Percentiles rank a stretch among this genome's conserved stretches.
phyloP scores from a whole-genome alignment of 805 yeast genomes.

The Zygosaccharomyces bisporus region DNA sequence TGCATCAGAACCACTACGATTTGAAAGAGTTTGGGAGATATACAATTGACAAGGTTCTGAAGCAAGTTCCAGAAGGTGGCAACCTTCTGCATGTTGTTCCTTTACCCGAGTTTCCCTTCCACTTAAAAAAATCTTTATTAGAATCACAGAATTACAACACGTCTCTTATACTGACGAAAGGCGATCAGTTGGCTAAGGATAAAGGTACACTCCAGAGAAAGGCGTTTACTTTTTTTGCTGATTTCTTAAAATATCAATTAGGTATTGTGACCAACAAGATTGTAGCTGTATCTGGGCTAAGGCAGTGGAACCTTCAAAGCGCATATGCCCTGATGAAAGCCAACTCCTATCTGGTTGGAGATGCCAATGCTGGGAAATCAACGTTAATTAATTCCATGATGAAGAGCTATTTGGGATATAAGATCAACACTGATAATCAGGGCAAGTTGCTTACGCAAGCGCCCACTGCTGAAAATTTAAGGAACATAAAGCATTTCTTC shows the following conservation, averaged over 20 bases:
- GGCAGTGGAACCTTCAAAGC: conserved; percentile 30
- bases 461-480: not conserved
- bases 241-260: conserved; percentile 31
- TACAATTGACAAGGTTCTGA: conserved; percentile 34
- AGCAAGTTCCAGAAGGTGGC: conserved; percentile 41
- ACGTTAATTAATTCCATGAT: conserved; percentile 50
- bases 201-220: conserved; percentile 21
- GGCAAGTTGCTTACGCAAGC: conserved; percentile 12
- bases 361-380: conserved; percentile 68
- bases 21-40: conserved; percentile 34
- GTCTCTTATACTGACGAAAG: conserved; percentile 28
- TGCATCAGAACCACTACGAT: conserved; percentile 42
- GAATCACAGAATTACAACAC: conserved; percentile 13
- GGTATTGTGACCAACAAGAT: conserved; percentile 30
- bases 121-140: conserved; percentile 38
- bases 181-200: conserved; percentile 32
- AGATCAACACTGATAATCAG: conserved; percentile 12
- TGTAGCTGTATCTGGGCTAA: conserved; percentile 26
- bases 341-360: conserved; percentile 55
- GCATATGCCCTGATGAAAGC: conserved; percentile 23
- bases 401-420: conserved; percentile 28
- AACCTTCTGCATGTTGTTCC: conserved; percentile 59
- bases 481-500: conserved; percentile 8
- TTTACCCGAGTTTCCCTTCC: conserved; percentile 69
- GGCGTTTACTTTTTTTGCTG: conserved; percentile 34